Conservation (phyloP, 2,329 filamentous ascomycete species). For the Podosphaera leucotricha region DNA sequence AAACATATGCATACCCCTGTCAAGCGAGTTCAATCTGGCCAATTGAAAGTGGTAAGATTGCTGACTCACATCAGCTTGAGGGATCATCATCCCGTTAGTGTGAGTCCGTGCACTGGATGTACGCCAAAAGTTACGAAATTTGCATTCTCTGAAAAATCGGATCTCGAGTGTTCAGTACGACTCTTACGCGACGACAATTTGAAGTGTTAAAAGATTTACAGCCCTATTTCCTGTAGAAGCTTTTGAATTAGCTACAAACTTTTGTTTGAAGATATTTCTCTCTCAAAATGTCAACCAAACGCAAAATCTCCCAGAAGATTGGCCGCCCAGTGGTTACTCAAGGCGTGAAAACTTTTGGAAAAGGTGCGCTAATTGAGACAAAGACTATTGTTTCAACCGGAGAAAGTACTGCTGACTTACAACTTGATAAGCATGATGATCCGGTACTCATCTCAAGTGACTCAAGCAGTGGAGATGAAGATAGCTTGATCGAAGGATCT, state of each 20-base stretch:
- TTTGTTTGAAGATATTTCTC: background rate
- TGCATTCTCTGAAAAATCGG: too few relatives aligned
- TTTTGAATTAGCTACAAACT: background rate
- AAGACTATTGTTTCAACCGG: conserved; percentile 26
- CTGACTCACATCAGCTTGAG: background rate
- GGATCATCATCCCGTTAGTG: background rate
- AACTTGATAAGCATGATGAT: conserved; percentile 6
- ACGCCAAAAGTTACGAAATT: background rate
- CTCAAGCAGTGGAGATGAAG: conserved; percentile 21
- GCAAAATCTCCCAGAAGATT: conserved; percentile 33
- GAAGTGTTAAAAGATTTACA: too few relatives aligned
- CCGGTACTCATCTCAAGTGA: conserved; percentile 36
- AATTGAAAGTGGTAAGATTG: background rate
- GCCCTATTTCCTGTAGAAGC: background rate
- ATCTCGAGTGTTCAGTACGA: too few relatives aligned
- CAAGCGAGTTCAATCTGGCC: background rate
- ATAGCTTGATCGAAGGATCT: conserved; percentile 22
- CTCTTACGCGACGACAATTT: too few relatives aligned
- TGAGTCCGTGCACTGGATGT: background rate
- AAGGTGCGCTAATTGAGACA: conserved; percentile 32
- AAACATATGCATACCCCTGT: background rate
- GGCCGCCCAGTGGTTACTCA: conserved; percentile 30
- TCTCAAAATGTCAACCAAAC: conserved; percentile 30
- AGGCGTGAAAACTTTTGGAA: conserved; percentile 26
- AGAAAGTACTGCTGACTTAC: conserved; percentile 7